These are phyloP conservation scores for Paecilomyces variotii DNA, from an alignment of 2,329 filamentous ascomycete species.

Conservation along the genomic window DNA sequence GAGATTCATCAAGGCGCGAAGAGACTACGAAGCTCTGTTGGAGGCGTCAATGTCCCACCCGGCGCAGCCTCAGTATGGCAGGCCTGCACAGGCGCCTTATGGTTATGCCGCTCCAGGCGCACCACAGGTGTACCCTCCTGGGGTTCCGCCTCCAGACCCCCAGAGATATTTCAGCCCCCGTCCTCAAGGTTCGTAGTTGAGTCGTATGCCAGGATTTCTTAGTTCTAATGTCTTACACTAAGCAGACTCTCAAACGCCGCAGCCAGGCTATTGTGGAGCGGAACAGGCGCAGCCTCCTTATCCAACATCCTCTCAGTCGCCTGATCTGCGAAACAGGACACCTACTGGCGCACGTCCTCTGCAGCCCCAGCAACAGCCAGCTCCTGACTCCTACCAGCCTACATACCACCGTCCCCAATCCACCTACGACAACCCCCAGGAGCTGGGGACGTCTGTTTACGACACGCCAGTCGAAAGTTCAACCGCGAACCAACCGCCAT, in stretches of 20 bases:
- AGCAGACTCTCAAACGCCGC: slow-evolving; percentile 26
- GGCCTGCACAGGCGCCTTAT: slow-evolving; percentile 37
- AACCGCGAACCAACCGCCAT: slow-evolving; percentile 24
- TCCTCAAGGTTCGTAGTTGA: slow-evolving; percentile 28
- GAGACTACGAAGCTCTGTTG: slow-evolving; percentile 92
- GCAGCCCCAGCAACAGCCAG: slow-evolving; percentile 45
- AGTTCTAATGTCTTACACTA: slow-evolving; percentile 1
- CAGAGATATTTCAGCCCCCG: slow-evolving; percentile 61
- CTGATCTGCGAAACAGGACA: slow-evolving; percentile 30
- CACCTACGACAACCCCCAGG: slow-evolving; percentile 65
- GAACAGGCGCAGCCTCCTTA: slow-evolving; percentile 40
- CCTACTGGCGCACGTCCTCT: slow-evolving; percentile 26
- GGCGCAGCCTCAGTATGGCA: slow-evolving; percentile 69
- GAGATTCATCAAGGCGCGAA: slow-evolving; percentile 97
- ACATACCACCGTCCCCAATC: slow-evolving; percentile 53
- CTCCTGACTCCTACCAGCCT: slow-evolving; percentile 36
- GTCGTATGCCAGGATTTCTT: slow-evolving; percentile 31
- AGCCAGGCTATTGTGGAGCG: slow-evolving; percentile 57
- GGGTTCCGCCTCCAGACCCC: slow-evolving; percentile 46
- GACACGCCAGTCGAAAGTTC: slow-evolving; percentile 56
- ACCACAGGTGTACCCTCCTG: slow-evolving; percentile 31
- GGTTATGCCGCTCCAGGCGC: slow-evolving; percentile 22
- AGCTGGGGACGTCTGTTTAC: slow-evolving; percentile 69
- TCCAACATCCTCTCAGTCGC: slow-evolving; percentile 32
- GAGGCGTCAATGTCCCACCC: slow-evolving; percentile 95